phyloP scores from a whole-genome alignment of 106 monocot species.

The Platanthera guangdongensis region DNA sequence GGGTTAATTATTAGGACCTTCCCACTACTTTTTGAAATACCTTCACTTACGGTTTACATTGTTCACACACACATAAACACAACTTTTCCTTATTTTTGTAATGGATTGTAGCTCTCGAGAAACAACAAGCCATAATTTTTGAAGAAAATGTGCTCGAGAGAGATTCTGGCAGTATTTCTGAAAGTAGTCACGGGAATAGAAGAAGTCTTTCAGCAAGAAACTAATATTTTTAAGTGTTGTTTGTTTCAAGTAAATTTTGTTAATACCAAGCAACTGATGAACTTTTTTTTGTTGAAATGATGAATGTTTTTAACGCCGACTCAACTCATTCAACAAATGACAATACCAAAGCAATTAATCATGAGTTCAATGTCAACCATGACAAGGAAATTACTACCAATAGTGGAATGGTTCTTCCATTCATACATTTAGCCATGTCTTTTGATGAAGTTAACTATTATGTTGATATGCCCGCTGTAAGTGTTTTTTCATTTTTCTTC shows the following conservation, averaged over 20 bases:
- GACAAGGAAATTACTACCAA: constrained; percentile 9
- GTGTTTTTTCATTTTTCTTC: constrained; percentile 6
- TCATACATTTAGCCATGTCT: constrained; percentile 54
- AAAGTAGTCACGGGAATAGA: background rate
- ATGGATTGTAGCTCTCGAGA: constrained; percentile 23
- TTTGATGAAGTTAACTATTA: constrained; percentile 56
- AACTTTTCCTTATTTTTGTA: background rate
- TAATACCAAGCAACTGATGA: background rate
- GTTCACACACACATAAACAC: no score
- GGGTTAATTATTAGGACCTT: no score
- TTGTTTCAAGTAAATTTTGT: no score
- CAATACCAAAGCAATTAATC: background rate
- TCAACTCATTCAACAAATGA: background rate
- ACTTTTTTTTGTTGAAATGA: constrained; percentile 27
- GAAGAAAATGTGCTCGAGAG: constrained; percentile 22
- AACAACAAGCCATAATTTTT: constrained; percentile 44
- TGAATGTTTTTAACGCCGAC: background rate
- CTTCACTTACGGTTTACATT: no score
- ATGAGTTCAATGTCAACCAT: background rate
- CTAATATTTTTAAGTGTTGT: background rate
- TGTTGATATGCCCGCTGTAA: constrained; percentile 64
- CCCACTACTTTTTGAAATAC: no score
- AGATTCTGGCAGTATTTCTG: background rate
- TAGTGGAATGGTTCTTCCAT: constrained; percentile 70
- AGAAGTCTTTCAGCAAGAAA: background rate